A percentile compares a stretch with the other conserved stretches of the same genome.
Evolutionary conservation across 805 yeast genomes (phyloP).

Genomic region (Candida dajiaensis): DNA sequence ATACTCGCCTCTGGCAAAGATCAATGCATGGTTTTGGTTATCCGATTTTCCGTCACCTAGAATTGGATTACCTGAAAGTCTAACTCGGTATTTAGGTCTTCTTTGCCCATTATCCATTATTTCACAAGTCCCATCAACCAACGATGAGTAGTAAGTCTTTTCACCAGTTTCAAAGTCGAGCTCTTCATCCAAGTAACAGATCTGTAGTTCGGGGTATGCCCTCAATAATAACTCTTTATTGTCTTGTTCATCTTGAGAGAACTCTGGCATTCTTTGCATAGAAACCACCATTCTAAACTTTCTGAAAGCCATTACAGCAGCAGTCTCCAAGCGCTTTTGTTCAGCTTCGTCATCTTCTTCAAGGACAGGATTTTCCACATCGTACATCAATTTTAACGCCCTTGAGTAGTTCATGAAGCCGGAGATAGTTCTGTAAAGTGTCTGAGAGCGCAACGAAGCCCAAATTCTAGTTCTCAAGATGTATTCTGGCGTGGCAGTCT

Average conservation of each 20-base stretch:
- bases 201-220: constrained; percentile 63
- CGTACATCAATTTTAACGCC: constrained; percentile 61
- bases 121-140: constrained; percentile 68
- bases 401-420: constrained; percentile 69
- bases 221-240: constrained; percentile 53
- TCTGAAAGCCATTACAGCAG: constrained; percentile 50
- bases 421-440: constrained; percentile 64
- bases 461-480: constrained; percentile 64
- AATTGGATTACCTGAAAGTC: constrained; percentile 73
- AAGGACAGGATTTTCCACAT: constrained; percentile 46
- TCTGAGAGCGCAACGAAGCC: constrained; percentile 73
- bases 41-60: constrained; percentile 84
- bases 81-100: constrained; percentile 57
- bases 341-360: constrained; percentile 28
- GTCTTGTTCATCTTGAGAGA: constrained; percentile 51
- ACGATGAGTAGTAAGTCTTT: constrained; percentile 49
- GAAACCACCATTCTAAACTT: constrained; percentile 62
- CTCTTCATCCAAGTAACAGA: constrained; percentile 55
- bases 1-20: constrained; percentile 76
- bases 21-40: constrained; percentile 71
- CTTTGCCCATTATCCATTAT: constrained; percentile 52
- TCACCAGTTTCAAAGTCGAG: constrained; percentile 30
- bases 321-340: constrained; percentile 34
- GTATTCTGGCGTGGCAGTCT: constrained; percentile 51
- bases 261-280: constrained; percentile 53